These are phyloP conservation scores for Pholiota molesta DNA, from an alignment of 768 basidiomycete genomes.

Conservation along the genomic window DNA sequence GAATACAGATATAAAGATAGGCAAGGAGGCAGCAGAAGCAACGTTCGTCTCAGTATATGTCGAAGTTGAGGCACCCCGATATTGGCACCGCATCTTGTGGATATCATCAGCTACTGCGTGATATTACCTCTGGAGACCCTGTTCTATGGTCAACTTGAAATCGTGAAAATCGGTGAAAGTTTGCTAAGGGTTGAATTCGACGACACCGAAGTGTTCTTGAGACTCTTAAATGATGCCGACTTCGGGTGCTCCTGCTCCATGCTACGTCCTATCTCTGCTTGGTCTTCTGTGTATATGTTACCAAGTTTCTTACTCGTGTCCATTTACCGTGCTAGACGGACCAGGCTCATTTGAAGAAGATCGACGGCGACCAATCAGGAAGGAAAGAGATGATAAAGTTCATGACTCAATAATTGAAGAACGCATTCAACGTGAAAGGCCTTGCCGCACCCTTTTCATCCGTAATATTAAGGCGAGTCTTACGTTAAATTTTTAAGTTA, in stretches of 20 bases:
- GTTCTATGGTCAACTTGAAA: constrained; percentile 24
- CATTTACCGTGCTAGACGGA: constrained; percentile 64
- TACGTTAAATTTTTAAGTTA: constrained; percentile 24
- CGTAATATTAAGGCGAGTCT: constrained; percentile 95
- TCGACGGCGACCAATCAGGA: constrained; percentile 56
- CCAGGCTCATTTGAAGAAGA: constrained; percentile 59
- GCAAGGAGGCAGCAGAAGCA: constrained; percentile 27
- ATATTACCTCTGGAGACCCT: constrained; percentile 16
- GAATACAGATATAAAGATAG: constrained; percentile 45
- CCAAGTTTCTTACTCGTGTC: constrained; percentile 51
- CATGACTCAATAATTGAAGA: constrained; percentile 94
- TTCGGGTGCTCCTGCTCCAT: constrained; percentile 42
- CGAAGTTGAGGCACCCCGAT: constrained; percentile 51
- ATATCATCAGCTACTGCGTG: constrained; percentile 32
- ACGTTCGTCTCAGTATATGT: constrained; percentile 31
- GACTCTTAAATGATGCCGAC: constrained; percentile 31
- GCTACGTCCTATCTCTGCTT: constrained; percentile 51
- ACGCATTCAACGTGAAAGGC: constrained; percentile 90
- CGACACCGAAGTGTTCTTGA: constrained; percentile 30
- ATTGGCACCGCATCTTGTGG: neutral
- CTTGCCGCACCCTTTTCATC: constrained; percentile 95
- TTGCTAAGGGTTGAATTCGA: constrained; percentile 25
- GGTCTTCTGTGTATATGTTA: constrained; percentile 37
- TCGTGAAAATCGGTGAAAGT: constrained; percentile 30
- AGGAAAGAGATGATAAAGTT: constrained; percentile 86